A percentile compares a stretch with the other conserved stretches of the same genome.
These are phyloP conservation scores for Discostella stelligera DNA, from an alignment of 352 stramenopile species.

Conservation along the genomic window DNA sequence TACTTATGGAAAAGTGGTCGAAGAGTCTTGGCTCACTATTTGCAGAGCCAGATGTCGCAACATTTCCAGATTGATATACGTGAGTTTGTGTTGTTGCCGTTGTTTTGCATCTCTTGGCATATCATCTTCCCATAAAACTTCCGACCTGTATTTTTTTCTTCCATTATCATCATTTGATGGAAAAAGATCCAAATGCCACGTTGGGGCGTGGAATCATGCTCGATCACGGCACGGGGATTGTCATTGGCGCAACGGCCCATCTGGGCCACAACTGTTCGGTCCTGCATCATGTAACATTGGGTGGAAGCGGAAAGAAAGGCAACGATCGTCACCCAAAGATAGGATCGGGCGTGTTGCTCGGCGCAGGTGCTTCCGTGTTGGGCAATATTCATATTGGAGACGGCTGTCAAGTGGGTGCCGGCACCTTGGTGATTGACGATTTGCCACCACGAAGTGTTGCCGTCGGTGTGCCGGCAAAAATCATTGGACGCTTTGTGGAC, in stretches of 20 bases:
- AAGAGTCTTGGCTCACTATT: constrained; percentile 57
- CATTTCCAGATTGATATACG: constrained; percentile 78
- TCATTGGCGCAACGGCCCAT: constrained; percentile 83
- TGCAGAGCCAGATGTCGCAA: constrained; percentile 75
- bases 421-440: constrained; percentile 67
- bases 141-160: not conserved
- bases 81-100: not conserved
- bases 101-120: not conserved
- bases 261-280: constrained; percentile 83
- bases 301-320: constrained; percentile 80
- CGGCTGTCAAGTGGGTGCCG: constrained; percentile 66
- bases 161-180: not conserved
- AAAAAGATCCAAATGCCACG: constrained; percentile 60
- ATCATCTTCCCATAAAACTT: not conserved
- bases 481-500: constrained; percentile 73
- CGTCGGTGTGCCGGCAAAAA: constrained; percentile 67
- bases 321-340: constrained; percentile 82
- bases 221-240: constrained; percentile 78
- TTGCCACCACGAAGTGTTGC: constrained; percentile 61
- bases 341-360: constrained; percentile 76
- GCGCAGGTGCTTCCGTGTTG: constrained; percentile 75
- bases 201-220: constrained; percentile 66
- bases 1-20: constrained; percentile 59
- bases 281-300: constrained; percentile 83
- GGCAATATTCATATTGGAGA: constrained; percentile 76